phyloP scores from a whole-genome alignment of 495 filamentous ascomycete genomes.

The Pseudoneurospora amorphoporcata region DNA sequence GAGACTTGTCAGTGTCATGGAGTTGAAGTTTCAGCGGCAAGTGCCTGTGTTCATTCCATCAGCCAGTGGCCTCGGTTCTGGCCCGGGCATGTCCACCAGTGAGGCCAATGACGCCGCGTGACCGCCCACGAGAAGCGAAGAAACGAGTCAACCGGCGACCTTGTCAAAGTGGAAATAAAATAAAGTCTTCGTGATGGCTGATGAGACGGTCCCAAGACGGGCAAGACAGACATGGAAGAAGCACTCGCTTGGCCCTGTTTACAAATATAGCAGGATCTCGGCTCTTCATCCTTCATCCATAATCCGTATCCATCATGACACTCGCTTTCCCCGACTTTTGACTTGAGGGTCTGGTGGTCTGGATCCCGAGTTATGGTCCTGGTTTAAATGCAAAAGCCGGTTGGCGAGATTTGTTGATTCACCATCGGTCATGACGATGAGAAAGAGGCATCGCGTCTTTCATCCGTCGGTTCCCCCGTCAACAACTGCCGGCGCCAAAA shows the following conservation, averaged over 20 bases:
- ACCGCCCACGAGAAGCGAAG: neutral
- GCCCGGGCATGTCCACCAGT: neutral
- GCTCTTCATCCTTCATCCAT: neutral
- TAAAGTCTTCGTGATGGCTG: neutral
- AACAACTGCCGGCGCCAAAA: neutral
- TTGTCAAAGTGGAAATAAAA: neutral
- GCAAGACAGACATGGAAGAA: neutral
- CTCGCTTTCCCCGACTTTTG: neutral
- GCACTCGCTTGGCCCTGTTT: neutral
- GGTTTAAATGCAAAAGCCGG: neutral
- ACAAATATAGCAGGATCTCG: neutral
- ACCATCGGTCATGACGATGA: neutral
- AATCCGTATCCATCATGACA: neutral
- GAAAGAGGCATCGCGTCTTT: neutral
- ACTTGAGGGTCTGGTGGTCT: neutral
- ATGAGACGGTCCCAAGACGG: neutral
- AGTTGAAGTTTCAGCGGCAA: neutral
- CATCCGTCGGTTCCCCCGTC: neutral
- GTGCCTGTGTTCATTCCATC: neutral
- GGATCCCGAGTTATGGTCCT: neutral
- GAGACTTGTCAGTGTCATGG: neutral
- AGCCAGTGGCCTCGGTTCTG: neutral
- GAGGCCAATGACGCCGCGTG: neutral
- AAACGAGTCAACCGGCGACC: neutral
- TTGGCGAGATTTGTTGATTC: neutral